These are phyloP conservation scores for Rhodotorula babjevae DNA, from an alignment of 768 basidiomycete species.

Conservation along the genomic window DNA sequence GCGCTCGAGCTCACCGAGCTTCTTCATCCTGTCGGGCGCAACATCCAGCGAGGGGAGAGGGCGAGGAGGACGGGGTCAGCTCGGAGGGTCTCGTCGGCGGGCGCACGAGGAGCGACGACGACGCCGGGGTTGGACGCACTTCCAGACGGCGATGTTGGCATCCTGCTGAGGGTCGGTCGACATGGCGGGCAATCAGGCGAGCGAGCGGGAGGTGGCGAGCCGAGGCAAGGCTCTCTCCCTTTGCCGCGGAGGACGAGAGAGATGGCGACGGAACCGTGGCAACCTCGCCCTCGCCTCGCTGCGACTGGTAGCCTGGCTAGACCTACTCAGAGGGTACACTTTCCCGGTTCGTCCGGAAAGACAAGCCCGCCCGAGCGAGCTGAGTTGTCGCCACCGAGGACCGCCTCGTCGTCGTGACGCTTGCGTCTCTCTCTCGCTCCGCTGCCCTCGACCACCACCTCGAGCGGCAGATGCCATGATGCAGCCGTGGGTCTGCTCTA, in stretches of 20 bases:
- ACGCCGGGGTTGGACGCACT: slow-evolving; percentile 16
- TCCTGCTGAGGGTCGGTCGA: slow-evolving; percentile 26
- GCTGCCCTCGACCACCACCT: too few species aligned
- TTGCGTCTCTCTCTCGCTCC: too few species aligned
- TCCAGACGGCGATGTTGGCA: slow-evolving; percentile 35
- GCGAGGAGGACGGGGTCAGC: neutral
- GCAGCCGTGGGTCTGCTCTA: neutral
- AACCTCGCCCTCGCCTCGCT: neutral
- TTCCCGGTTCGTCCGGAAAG: too few species aligned
- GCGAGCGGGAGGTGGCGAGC: neutral
- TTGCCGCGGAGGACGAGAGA: neutral
- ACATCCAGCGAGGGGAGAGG: neutral
- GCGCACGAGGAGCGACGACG: too few species aligned
- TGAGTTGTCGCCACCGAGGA: too few species aligned
- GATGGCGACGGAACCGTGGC: neutral
- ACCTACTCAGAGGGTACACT: too few species aligned
- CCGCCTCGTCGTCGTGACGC: too few species aligned
- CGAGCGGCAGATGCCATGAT: neutral
- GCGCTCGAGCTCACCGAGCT: slow-evolving; percentile 10
- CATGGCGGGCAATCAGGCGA: neutral
- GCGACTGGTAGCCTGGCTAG: too few species aligned
- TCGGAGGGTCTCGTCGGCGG: neutral
- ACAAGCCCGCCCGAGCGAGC: too few species aligned
- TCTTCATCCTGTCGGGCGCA: slow-evolving; percentile 19
- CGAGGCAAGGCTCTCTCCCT: neutral